Percentiles rank a stretch among this genome's conserved stretches.
phyloP scores from a whole-genome alignment of 768 basidiomycete genomes.

The Xerocomellus amylosporus region DNA sequence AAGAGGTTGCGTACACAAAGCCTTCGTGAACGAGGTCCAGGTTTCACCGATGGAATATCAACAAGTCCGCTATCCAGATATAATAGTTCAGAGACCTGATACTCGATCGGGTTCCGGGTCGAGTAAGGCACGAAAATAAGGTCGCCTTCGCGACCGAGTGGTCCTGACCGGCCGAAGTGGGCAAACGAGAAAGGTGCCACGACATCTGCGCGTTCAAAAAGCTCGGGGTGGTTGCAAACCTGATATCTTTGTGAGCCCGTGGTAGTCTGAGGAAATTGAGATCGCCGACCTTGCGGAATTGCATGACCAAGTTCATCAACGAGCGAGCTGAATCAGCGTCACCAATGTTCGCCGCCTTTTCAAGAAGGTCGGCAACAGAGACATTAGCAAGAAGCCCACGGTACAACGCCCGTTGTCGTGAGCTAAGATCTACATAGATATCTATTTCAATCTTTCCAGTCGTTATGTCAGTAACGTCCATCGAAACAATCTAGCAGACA shows the following conservation, averaged over 20 bases:
- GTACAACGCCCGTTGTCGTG: conserved; percentile 88
- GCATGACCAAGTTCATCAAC: conserved; percentile 99
- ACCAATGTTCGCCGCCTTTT: conserved; percentile 88
- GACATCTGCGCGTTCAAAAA: conserved; percentile 97
- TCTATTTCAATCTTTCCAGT: conserved; percentile 89
- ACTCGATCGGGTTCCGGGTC: conserved; percentile 82
- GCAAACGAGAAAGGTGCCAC: conserved; percentile 90
- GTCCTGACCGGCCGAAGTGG: conserved; percentile 74
- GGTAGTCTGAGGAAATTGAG: not conserved
- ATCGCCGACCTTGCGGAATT: conserved; percentile 84
- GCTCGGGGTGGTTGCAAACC: conserved; percentile 98
- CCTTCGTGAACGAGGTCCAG: conserved; percentile 46
- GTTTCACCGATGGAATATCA: conserved; percentile 57
- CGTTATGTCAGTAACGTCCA: conserved; percentile 81
- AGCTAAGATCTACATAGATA: conserved; percentile 90
- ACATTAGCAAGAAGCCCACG: conserved; percentile 88
- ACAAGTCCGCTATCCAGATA: conserved; percentile 76
- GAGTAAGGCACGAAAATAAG: conserved; percentile 81
- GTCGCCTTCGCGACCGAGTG: conserved; percentile 86
- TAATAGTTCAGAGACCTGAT: conserved; percentile 68
- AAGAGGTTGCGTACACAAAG: conserved; percentile 63
- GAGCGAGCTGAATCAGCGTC: conserved; percentile 91
- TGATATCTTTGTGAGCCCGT: conserved; percentile 27
- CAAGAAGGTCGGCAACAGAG: conserved; percentile 89
- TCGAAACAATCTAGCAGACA: conserved; percentile 35